Evolutionary conservation across 768 basidiomycete species (phyloP), one percentile per base, ranked within the genome.

Genomic region (Termitomyces sp.): DNA sequence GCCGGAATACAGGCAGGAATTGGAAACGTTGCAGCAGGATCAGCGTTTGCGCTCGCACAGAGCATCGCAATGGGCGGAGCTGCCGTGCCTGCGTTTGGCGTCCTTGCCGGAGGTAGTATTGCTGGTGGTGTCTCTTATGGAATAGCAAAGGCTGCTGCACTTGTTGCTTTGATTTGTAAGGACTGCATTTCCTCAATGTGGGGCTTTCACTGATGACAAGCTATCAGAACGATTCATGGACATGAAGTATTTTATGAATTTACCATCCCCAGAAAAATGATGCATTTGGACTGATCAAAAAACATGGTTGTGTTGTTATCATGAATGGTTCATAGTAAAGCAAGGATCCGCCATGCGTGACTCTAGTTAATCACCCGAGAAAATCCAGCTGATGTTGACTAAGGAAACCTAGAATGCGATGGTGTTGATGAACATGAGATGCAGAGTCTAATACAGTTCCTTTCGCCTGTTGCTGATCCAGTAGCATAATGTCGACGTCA

Each of bases 341-440:
- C 51, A 51, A n/a, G 34, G 33, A 62, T 71, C 28, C 37, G 80
- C 80, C 77, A 81, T 20, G 80, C 78, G 62, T 83, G 8, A 80
- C 72, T 29, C 79, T 81, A 12, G 81, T 34, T n/a, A n/a, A n/a
- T n/a, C n/a, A n/a, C n/a, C 78, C 78, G 8, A 81, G 66, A 33
- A 80, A 66, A 59, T 68, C 70, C 4, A 78, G 64, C 5, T 71
- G 60, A 75, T 66, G 57, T 77, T 76, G 52, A 15, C n/a, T n/a
- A n/a, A n/a, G n/a, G n/a, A n/a, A n/a, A n/a, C n/a, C n/a, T n/a
- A n/a, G n/a, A n/a, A n/a, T n/a, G n/a, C n/a, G n/a, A n/a, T n/a
- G n/a, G n/a, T n/a, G n/a, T n/a, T 37, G 5, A 18, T 1, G 1
- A 37, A 18, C 36, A 37, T 18, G 36, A 37, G 16, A 37, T 16